These are phyloP conservation scores for Mrakia hoshinonis DNA, from an alignment of 768 basidiomycete species.

Conservation along the genomic window DNA sequence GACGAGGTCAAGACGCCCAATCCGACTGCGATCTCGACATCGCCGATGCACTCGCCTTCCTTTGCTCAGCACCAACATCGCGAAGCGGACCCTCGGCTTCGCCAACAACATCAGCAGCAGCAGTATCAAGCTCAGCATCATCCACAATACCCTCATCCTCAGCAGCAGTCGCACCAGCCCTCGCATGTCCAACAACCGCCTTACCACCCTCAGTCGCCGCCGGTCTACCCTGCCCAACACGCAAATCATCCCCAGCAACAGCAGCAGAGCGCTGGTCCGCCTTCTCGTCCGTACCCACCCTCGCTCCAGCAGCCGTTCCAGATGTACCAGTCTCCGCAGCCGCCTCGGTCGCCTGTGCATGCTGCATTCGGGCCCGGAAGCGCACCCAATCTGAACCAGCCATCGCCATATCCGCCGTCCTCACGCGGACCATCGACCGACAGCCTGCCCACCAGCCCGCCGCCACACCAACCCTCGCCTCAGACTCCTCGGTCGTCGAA, in stretches of 20 bases:
- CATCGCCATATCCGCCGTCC: not conserved
- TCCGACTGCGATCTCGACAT: not conserved
- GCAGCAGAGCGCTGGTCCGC: not conserved
- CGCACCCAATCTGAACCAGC: not conserved
- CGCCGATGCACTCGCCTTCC: slow-evolving; percentile 1
- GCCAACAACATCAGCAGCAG: slow-evolving; percentile 13
- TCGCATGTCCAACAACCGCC: not conserved
- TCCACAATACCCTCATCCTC: not conserved
- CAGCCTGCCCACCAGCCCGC: not conserved
- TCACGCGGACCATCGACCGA: not conserved
- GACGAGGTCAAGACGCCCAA: slow-evolving; percentile 1
- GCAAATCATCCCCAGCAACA: not conserved
- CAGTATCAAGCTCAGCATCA: not conserved
- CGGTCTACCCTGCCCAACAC: too few relatives aligned
- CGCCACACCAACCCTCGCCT: not conserved
- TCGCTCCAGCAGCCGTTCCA: not conserved
- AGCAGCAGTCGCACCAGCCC: not conserved
- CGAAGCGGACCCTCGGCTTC: not conserved
- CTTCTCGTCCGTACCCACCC: not conserved
- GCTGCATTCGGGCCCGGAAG: not conserved
- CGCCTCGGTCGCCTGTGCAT: not conserved
- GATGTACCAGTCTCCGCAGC: not conserved
- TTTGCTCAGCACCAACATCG: not conserved
- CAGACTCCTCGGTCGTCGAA: not conserved
- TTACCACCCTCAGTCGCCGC: not conserved